A percentile compares a stretch with the other conserved stretches of the same genome.
phyloP scores from a whole-genome alignment of 1,284 basidiomycete species.

The Ustilago xerochloae region DNA sequence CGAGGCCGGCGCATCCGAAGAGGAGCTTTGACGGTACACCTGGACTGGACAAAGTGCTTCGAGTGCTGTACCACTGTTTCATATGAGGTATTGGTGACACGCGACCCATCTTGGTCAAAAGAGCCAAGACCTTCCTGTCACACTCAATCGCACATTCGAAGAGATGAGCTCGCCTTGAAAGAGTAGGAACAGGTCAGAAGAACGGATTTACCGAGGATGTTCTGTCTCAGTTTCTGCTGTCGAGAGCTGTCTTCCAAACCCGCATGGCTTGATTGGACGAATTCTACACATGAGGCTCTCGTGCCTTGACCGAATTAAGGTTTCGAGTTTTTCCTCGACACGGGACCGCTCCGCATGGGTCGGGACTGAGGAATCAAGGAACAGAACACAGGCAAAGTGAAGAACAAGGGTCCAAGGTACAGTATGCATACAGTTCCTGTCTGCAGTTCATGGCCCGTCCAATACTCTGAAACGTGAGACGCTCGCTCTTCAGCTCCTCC shows the following conservation, averaged over 20 bases:
- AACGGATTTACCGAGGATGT: neutral
- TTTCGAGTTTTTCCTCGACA: constrained; percentile 30
- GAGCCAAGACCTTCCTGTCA: neutral
- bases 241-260: neutral
- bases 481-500: no score
- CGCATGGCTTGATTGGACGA: neutral
- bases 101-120: no score
- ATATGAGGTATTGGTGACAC: no score
- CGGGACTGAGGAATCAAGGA: constrained; percentile 4
- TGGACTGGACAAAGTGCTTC: no score
- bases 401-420: neutral
- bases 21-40: no score
- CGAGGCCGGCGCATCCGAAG: no score
- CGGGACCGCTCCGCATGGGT: constrained; percentile 24
- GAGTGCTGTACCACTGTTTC: no score
- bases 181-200: neutral
- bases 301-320: constrained; percentile 14
- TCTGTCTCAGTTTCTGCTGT: neutral
- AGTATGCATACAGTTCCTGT: no score
- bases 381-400: neutral
- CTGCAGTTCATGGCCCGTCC: neutral
- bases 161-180: neutral
- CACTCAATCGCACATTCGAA: neutral
- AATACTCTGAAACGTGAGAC: no score
- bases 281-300: neutral